Evolutionary conservation across 345 rosid species (phyloP).

Genomic region (Populus nigra): DNA sequence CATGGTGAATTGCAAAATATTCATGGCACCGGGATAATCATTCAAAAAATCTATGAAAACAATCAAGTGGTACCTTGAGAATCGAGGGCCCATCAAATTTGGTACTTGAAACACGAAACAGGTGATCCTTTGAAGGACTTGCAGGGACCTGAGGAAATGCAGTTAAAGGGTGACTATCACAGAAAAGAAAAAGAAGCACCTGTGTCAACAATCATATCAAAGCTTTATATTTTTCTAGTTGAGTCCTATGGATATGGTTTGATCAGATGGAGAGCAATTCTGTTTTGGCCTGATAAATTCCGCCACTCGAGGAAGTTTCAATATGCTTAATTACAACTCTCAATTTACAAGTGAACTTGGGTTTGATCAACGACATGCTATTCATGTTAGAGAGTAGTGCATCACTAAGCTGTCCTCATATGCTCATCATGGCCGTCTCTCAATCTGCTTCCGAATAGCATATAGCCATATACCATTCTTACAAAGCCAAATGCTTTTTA

Average conservation of each 20-base stretch:
- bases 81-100: conserved; percentile 42
- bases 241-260: background rate
- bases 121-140: conserved; percentile 24
- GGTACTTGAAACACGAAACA: conserved; percentile 21
- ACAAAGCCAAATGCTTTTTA: background rate
- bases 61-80: conserved; percentile 32
- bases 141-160: conserved; percentile 29
- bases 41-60: conserved; percentile 3
- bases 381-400: too few relatives aligned
- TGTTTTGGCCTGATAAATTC: background rate
- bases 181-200: background rate
- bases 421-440: background rate
- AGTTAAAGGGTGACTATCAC: background rate
- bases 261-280: background rate
- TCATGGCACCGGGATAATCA: background rate
- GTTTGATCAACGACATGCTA: background rate
- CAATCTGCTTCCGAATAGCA: background rate
- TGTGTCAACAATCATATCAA: background rate
- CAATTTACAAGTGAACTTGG: background rate
- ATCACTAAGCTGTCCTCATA: background rate
- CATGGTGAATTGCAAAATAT: background rate
- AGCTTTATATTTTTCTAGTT: background rate
- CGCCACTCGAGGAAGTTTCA: background rate
- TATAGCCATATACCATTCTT: background rate
- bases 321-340: background rate